Base-by-base conservation (phyloP, 192 early-diverging fungal species). In the Paraglomus occultum region DNA sequence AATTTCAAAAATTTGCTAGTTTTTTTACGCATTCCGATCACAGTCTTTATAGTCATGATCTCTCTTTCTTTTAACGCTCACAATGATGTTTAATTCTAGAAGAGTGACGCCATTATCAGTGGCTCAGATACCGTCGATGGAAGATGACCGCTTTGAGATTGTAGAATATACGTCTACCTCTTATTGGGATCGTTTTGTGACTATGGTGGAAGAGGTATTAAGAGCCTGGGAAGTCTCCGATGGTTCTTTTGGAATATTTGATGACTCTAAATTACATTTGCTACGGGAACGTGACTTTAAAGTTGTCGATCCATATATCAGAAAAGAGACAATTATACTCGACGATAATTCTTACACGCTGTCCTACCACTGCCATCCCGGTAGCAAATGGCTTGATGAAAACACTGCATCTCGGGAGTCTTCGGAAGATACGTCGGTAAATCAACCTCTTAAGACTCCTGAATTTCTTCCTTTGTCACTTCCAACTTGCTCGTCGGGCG, bases 101-200 rank as follows among this genome's bases (percentile, higher is more conserved):
- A 31, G 31, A 31, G 31, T 3, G 31, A 3, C 1, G 31, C 15
- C 1, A 48, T 8, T 14, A 43, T 38, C 66, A 18, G 51, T 51
- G 66, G 31, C 17, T 45, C 42, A 49, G 53, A 60, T 70, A 43
- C 54, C 59, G 68, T 50, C 61, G 60, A 71, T 51, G 59, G 85
- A 85, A 67, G 87, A 89, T 72, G 90, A 91, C 46, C 81, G 78
- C 67, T 91, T 87, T 73, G 90, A 91, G 71, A 83, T 91, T 65
- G 84, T 89, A 8, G 88, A 89, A 76, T 89, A 91, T 76, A 89
- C 88, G 0, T 82, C 90, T 20, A 85, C 88, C 12, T 88, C 88
- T 23, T 77, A 81, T 47, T 88, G 86, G 80, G 90, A 91, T 57
- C 76, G 79, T 47, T 83, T 89, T 55, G 77, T 85, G 15, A 85